These are phyloP conservation scores for Gleditsia sinensis DNA, from an alignment of 306 rosid species.

Conservation along the genomic window DNA sequence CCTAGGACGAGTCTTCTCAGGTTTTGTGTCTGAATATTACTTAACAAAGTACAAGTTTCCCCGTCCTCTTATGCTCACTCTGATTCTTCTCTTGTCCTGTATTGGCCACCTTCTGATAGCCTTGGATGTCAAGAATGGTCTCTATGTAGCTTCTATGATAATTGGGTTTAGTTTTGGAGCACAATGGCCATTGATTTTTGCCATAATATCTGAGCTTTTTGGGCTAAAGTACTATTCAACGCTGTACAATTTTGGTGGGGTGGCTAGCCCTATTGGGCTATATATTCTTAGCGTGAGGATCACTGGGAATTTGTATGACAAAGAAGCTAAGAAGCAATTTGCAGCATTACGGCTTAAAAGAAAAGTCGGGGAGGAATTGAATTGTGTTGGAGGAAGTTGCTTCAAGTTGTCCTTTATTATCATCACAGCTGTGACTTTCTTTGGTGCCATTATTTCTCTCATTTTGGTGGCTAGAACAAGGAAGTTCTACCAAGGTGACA, in stretches of 20 bases:
- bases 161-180: conserved; percentile 88
- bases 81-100: conserved; percentile 49
- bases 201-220: conserved; percentile 81
- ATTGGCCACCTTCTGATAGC: conserved; percentile 58
- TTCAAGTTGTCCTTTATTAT: conserved; percentile 46
- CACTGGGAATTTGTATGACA: conserved; percentile 49
- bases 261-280: conserved; percentile 64
- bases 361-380: conserved; percentile 33
- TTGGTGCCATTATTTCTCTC: conserved; percentile 43
- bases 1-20: conserved; percentile 49
- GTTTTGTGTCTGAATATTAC: conserved; percentile 51
- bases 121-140: conserved; percentile 43
- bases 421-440: conserved; percentile 37
- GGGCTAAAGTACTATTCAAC: conserved; percentile 81
- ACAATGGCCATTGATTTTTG: conserved; percentile 75
- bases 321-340: conserved; percentile 45
- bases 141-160: conserved; percentile 58
- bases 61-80: conserved; percentile 53
- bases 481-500: conserved; percentile 46
- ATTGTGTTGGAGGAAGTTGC: conserved; percentile 45
- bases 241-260: conserved; percentile 63
- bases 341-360: neutral
- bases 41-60: conserved; percentile 46
- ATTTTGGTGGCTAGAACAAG: conserved; percentile 52
- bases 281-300: conserved; percentile 41